These are phyloP conservation scores for Penicillium nucicola DNA, from an alignment of 495 filamentous ascomycete species.

Conservation along the genomic window DNA sequence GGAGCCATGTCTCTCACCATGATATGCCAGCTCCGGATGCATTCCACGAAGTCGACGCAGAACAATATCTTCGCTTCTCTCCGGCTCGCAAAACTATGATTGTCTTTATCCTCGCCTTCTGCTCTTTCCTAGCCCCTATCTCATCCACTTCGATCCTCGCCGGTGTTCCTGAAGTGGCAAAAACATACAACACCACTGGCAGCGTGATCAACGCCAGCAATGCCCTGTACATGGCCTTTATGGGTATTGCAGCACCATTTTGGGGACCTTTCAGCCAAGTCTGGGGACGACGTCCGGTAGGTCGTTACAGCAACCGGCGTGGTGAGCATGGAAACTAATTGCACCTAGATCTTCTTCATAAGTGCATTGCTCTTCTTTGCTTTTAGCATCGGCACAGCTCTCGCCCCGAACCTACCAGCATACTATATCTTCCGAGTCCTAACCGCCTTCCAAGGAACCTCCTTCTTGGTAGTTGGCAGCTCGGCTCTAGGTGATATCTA, in stretches of 20 bases:
- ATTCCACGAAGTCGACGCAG: conserved; percentile 36
- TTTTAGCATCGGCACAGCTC: conserved; percentile 63
- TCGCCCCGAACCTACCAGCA: conserved; percentile 61
- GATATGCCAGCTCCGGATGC: conserved; percentile 29
- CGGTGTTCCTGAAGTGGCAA: conserved; percentile 65
- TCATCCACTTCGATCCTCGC: conserved; percentile 68
- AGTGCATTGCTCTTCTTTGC: conserved; percentile 58
- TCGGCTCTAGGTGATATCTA: conserved; percentile 65
- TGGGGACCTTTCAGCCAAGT: conserved; percentile 69
- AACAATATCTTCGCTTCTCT: conserved; percentile 53
- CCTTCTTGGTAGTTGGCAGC: conserved; percentile 63
- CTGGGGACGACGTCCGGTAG: conserved; percentile 59
- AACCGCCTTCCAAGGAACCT: conserved; percentile 69
- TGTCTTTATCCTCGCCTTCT: conserved; percentile 61
- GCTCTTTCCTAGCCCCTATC: conserved; percentile 65
- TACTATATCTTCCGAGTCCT: conserved; percentile 70
- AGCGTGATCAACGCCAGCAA: conserved; percentile 67
- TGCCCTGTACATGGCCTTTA: conserved; percentile 65
- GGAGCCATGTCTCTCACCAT: conserved; percentile 32
- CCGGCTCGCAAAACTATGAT: conserved; percentile 56
- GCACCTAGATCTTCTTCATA: conserved; percentile 48
- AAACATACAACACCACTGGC: conserved; percentile 57
- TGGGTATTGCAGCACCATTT: conserved; percentile 64
- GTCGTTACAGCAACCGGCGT: conserved; percentile 6
- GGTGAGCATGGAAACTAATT: conserved; percentile 4